phyloP scores from a whole-genome alignment of 2,329 filamentous ascomycete species.

The Cucurbitaria berberidis region DNA sequence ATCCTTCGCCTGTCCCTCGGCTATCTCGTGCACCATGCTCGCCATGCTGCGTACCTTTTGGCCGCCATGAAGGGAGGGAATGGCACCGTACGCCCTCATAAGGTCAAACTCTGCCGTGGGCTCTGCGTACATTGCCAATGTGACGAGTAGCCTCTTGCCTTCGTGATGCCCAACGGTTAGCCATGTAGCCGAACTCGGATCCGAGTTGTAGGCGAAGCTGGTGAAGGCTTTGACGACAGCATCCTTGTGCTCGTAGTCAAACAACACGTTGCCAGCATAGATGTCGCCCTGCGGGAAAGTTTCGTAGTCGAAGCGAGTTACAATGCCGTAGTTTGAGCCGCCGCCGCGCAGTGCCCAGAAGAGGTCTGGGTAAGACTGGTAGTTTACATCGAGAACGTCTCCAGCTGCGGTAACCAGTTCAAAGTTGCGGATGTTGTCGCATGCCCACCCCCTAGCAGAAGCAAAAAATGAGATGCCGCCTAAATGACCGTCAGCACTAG shows the following conservation, averaged over 20 bases:
- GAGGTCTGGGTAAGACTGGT: constrained; percentile 44
- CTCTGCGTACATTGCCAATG: constrained; percentile 8
- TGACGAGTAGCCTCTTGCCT: constrained; percentile 4
- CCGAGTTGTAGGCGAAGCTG: constrained; percentile 5
- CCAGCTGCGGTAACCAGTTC: constrained; percentile 38
- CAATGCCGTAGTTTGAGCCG: constrained; percentile 39
- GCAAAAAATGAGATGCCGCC: constrained; percentile 43
- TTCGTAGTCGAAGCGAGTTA: constrained; percentile 30
- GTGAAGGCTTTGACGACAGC: constrained; percentile 8
- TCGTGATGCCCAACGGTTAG: background rate
- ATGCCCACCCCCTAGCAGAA: constrained; percentile 32
- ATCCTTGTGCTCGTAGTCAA: constrained; percentile 7
- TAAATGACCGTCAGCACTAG: background rate
- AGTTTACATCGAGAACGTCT: constrained; percentile 27
- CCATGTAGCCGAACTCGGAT: constrained; percentile 12
- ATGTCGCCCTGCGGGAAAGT: constrained; percentile 19
- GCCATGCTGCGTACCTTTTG: constrained; percentile 12
- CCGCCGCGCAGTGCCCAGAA: constrained; percentile 45
- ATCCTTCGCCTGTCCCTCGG: constrained; percentile 42
- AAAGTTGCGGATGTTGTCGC: constrained; percentile 39
- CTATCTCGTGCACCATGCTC: constrained; percentile 33
- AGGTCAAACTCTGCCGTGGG: background rate
- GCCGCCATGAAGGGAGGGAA: constrained; percentile 11
- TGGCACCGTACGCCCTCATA: constrained; percentile 5
- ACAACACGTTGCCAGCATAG: constrained; percentile 9